These are phyloP conservation scores for Leishmania mexicana DNA, from an alignment of 208 protist species.

Conservation along the genomic window DNA sequence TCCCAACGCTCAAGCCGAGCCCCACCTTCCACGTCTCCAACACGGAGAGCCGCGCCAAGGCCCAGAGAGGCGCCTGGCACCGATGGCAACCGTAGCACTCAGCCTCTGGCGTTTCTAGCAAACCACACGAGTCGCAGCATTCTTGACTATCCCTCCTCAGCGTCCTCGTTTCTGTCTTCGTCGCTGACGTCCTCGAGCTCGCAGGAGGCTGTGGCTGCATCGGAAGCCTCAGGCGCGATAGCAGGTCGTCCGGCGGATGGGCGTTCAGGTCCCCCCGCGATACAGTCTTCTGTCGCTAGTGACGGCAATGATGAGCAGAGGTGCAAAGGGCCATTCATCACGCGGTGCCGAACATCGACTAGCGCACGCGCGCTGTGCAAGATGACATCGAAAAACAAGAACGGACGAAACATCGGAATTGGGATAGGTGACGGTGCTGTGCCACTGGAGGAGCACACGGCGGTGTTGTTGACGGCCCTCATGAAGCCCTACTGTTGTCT, in stretches of 20 bases:
- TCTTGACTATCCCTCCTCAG: not conserved
- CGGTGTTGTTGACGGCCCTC: constrained; percentile 16
- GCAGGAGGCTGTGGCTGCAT: not conserved
- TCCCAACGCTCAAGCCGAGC: not conserved
- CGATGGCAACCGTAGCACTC: not conserved
- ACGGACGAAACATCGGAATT: constrained; percentile 10
- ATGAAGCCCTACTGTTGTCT: constrained; percentile 25
- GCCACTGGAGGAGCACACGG: constrained; percentile 11
- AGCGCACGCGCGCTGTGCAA: not conserved
- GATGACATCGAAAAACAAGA: not conserved
- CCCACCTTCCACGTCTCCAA: not conserved
- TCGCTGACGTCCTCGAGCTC: not conserved
- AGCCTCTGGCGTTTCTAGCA: not conserved
- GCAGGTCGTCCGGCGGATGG: not conserved
- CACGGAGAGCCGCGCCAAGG: not conserved
- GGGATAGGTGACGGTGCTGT: not conserved
- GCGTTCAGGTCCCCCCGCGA: not conserved
- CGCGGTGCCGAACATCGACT: not conserved
- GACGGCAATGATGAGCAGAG: not conserved
- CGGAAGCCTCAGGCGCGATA: not conserved
- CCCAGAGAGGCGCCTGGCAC: not conserved
- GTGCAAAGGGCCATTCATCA: not conserved
- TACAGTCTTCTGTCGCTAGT: not conserved
- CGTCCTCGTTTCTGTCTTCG: not conserved
- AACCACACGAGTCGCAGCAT: not conserved